Evolutionary conservation across 208 protist species (phyloP), one percentile per base, ranked within the genome.

Genomic region (Trypanosoma lewisi): DNA sequence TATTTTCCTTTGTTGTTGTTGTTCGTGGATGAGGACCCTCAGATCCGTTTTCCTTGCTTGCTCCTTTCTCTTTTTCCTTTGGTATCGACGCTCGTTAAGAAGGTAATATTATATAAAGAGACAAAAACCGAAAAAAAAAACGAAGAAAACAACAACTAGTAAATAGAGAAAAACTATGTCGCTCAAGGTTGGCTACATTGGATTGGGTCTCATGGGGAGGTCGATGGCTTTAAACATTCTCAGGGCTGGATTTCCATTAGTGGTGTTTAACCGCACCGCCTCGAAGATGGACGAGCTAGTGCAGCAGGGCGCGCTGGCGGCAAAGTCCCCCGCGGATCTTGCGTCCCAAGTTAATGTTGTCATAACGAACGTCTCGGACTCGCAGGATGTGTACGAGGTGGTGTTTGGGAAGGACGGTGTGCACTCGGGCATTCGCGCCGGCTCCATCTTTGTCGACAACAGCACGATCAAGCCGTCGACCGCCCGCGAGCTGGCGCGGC

Each of bases 391-490:
- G 60, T 55, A 77, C 37, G 73, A 84, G 7, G 70, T 97, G n/a
- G 63, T 96, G n/a, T 93, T 96, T 58, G 90, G 87, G 16, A 36
- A 78, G 17, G 47, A 88, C 36, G 95, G 94, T 28, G 75, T 97
- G 9, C 76, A 92, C 16, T 63, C 56, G n/a, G 89, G 83, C 25
- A 68, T 98, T 52, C 77, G 67, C 6, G 56, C 64, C 0, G 91
- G 87, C 8, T 49, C 70, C 31, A 80, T 98, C 27, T 77, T 98
- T 21, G 81, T 98, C 8, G 97, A 98, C 73, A 97, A 97, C 82
- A 98, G 95, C 77, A 98, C 97, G 16, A 96, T 95, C 59, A 89
- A 94, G 70, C 92, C 97, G n/a, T 89, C 88, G 30, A 80, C 93
- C 21, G 94, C 97, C 21, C 50, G 82, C 42, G 83, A 96, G 52